Evolutionary conservation across 108 stramenopile species (phyloP).

Genomic region (Nitzschia putrida): DNA sequence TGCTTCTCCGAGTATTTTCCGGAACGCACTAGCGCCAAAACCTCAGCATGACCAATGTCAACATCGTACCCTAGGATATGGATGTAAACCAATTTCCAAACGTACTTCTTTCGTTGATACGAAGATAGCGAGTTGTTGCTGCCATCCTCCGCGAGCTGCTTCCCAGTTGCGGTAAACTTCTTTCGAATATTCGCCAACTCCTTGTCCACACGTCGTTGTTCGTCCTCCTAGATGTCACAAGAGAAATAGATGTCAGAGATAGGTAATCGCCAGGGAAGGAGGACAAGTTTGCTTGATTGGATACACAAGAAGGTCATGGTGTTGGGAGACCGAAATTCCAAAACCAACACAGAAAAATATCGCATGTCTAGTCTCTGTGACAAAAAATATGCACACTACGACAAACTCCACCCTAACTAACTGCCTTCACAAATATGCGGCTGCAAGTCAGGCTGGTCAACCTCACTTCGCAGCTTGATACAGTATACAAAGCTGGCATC

Average conservation of each 20-base stretch:
- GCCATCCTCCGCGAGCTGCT: conserved; percentile 72
- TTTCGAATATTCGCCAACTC: conserved; percentile 98
- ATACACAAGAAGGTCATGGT: not conserved
- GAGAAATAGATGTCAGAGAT: conserved; percentile 3
- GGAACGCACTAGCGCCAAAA: conserved; percentile 84
- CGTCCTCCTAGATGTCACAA: conserved; percentile 67
- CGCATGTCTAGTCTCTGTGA: not conserved
- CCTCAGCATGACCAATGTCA: conserved; percentile 97
- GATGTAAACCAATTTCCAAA: conserved; percentile 99
- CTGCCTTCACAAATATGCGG: not conserved
- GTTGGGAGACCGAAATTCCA: not conserved
- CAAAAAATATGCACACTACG: not conserved
- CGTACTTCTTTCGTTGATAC: conserved; percentile 97
- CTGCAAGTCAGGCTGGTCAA: not conserved
- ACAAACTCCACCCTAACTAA: not conserved
- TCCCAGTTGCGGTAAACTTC: conserved; percentile 88
- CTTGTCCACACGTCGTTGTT: conserved; percentile 90
- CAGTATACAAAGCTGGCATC: not conserved
- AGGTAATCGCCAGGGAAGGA: not conserved
- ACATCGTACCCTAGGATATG: conserved; percentile 98
- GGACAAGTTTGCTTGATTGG: not conserved
- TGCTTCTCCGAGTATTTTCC: conserved; percentile 92
- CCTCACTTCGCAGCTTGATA: not conserved
- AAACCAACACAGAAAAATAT: not conserved
- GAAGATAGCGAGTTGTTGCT: conserved; percentile 74